Evolutionary conservation across 2,329 filamentous ascomycete species (phyloP), one percentile per base, ranked within the genome.

Genomic region (Cladosporium sp.): DNA sequence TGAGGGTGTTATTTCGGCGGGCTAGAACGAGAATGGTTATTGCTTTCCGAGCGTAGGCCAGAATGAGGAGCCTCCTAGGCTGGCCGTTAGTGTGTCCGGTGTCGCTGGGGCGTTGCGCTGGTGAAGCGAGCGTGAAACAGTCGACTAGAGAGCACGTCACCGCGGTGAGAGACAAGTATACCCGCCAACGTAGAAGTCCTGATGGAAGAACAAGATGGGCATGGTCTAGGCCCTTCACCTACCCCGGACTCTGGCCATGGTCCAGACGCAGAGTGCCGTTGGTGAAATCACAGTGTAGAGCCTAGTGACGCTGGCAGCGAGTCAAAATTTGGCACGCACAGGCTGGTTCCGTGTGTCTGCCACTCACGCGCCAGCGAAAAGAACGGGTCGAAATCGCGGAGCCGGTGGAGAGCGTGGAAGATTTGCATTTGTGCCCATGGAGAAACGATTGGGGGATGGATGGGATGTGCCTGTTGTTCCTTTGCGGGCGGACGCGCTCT

Each of bases 171-270:
- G 52, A 55, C 52, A 55, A 33, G 52, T 29, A 55, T 31, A 55
- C 28, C 28, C 31, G 26, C 28, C 52, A 63, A 63, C 61, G 61
- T 63, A 63, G 61, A 63, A 63, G 61, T 23, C 28, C 14, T 26
- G 60, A 44, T 56, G 49, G 49, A 56, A 56, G 18, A 21, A 10
- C 33, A 29, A 5, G 35, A 63, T 46, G 16, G 31, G 61, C 50
- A 50, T 23, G 29, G 61, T 63, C 61, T 63, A 33, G 61, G 33
- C 61, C 55, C 49, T 56, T 46, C 31, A 31, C 28, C 28, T 63
- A 63, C 61, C 61, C 61, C 61, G 28, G 61, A 63, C 61, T 63
- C 18, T 29, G 3, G 18, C 28, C 28, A 37, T 35, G 50, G 61
- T 63, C 61, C 26, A 63, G 61, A 56, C 35, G 50, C 50, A 56